Evolutionary conservation across 768 basidiomycete genomes (phyloP), one percentile per base, ranked within the genome.

Genomic region (Pleurotus cornucopiae): DNA sequence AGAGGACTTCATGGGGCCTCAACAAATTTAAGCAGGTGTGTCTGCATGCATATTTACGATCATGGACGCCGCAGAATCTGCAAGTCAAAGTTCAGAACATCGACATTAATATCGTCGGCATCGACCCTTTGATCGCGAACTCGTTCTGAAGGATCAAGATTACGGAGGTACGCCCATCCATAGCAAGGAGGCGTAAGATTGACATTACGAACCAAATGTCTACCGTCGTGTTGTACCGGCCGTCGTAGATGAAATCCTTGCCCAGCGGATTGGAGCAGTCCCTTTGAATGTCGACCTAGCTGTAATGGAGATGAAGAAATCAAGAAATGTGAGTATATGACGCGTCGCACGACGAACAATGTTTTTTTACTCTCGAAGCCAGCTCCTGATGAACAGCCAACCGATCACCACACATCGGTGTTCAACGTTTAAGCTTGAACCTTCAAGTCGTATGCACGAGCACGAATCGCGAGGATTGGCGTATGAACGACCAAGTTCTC

Each of bases 121-220:
- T 98, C 23, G 96, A 98, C 68, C 91, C 97, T 0, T 91, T 92
- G 13, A 89, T 99, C 57, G 94, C 96, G 26, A 98, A 98, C 69
- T 94, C 96, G 0, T 83, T 96, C 60, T 79, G 96, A 23, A 79
- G 97, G 56, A 93, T 97, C 54, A 78, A 97, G 67, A 90, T 98
- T 47, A 89, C 96, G 7, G 97, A 99, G 81, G 95, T 94, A 57
- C 52, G 82, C 69, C 25, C 34, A 4, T 30, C 13, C 48, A 34
- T 6, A 14, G 41, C 43, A 11, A 46, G 20, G 14, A 39, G 54
- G 30, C 7, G 57, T 21, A 51, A 1, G 43, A 23, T 39, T 57
- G 56, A 58, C 52, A 1, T 39, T 18, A 6, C 30, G 30, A 30
- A 30, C 18, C 63, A 95, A 94, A 90, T 98, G 0, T 96, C 96